Evolutionary conservation across 2,329 filamentous ascomycete genomes (phyloP), one percentile per base, ranked within the genome.

Genomic region (Metarhizium rileyi): DNA sequence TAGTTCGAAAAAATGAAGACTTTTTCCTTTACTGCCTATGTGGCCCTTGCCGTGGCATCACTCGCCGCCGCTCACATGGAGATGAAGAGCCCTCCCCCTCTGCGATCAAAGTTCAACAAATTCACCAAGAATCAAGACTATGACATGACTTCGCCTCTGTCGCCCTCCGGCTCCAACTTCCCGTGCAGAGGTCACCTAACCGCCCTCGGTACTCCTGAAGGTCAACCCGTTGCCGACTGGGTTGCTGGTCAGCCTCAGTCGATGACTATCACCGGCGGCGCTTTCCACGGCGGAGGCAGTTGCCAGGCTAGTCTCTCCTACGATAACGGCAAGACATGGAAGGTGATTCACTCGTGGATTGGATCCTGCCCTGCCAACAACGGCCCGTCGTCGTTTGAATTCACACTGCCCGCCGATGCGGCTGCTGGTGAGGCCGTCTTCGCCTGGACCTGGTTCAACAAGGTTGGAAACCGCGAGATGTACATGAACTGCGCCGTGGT

Each of bases 401-500:
- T 84, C 57, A 74, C 68, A 1, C 65, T 84, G 6, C 81, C 81
- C 0, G 59, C 56, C 1, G 72, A 75, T 50, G 74, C 74, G 0
- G 74, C 76, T 0, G n/a, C 56, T 0, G 70, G 78, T 12, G 52
- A 56, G 51, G 78, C 75, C 5, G 60, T 84, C 1, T 67, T 85
- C 14, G 75, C 75, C 1, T 86, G 82, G 82, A 77, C 75, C 3
- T 80, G 76, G 77, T 80, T 81, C 63, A 83, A 83, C 63, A 72
- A 74, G 52, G 56, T 80, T 22, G 81, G 81, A 1, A 83, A 83
- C 58, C 71, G 81, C 18, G 81, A 85, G 60, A 82, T 84, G 74
- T 86, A 86, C 68, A 83, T 83, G 78, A 82, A 84, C 63, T 86
- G 81, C 55, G 81, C 80, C 0, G 72, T 74, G 5, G 72, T 84